phyloP scores from a whole-genome alignment of 345 rosid species.

The Citrus sinensis region DNA sequence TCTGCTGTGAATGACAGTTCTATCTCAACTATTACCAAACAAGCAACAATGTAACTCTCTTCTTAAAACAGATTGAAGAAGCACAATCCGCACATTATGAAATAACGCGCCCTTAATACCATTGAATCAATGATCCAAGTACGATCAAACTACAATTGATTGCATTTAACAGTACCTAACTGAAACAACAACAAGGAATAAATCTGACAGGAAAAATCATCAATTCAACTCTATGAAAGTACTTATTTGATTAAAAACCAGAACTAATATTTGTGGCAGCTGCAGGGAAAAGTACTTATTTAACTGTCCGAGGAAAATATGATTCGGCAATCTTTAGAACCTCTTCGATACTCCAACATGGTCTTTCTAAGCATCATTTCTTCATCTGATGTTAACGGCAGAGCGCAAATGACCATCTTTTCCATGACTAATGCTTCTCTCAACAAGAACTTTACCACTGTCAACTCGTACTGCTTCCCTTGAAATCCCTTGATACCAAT shows the following conservation, averaged over 20 bases:
- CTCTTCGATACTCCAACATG: background rate
- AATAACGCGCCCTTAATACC: background rate
- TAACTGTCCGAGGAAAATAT: background rate
- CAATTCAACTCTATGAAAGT: background rate
- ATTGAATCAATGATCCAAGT: background rate
- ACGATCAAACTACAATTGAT: background rate
- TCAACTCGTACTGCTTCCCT: background rate
- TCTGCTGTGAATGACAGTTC: background rate
- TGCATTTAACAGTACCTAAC: background rate
- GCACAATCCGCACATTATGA: background rate
- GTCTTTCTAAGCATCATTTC: background rate
- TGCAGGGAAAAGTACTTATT: background rate
- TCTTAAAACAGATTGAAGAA: background rate
- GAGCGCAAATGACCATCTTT: background rate
- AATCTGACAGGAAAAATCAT: background rate
- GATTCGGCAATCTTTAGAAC: background rate
- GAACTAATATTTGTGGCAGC: background rate
- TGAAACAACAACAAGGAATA: background rate
- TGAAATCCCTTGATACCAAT: conserved; percentile 1
- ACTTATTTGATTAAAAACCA: background rate
- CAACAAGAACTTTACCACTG: background rate
- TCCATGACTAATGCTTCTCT: background rate
- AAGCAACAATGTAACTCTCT: background rate
- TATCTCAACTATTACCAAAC: background rate
- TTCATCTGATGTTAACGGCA: background rate